Base-by-base conservation (phyloP, 2,329 filamentous ascomycete species). In the Colletotrichum plurivorum region DNA sequence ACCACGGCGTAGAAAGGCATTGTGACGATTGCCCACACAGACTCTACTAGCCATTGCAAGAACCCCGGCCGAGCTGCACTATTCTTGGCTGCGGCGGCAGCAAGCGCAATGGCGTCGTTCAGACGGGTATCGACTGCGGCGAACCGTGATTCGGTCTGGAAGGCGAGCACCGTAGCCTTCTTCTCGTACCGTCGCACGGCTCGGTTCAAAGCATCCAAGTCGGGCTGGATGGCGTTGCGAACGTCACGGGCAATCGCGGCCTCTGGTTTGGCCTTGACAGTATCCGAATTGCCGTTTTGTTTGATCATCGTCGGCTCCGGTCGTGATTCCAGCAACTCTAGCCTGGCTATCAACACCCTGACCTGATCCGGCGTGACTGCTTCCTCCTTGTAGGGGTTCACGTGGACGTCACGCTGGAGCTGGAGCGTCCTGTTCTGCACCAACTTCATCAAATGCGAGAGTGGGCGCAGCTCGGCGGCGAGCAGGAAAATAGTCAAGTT, bases 141-240 rank as follows among this genome's bases (percentile, higher is more conserved):
- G 67, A 98, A 88, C 25, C 92, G 89, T 9, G 90, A 88, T 72
- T 97, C 94, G 3, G 91, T 93, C 75, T 95, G 92, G 63, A 92
- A 86, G 10, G 93, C 88, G 31, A 94, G 87, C 8, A 95, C 84
- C 0, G 92, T 92, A 5, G 92, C 90, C 74, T 94, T 93, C 82
- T 97, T 98, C 82, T 98, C 95, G 75, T 97, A 97, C 43, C 94
- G 90, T 20, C 95, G 89, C 52, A 98, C 92, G 4, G 95, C 95
- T 55, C 95, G 91, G 74, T 94, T 96, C 39, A 98, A 84, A 0
- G 94, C 93, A 74, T 98, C 95, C 6, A 98, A 86, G 68, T 98
- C 94, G 0, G 94, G 92, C 73, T 94, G 92, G 12, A 95, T 84
- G 31, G 84, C 83, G 69, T 88, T 89, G 49, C 89, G 88, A 13